Evolutionary conservation across 495 filamentous ascomycete genomes (phyloP), one percentile per base, ranked within the genome.

Genomic region (Hyphodiscus hymeniophilus): DNA sequence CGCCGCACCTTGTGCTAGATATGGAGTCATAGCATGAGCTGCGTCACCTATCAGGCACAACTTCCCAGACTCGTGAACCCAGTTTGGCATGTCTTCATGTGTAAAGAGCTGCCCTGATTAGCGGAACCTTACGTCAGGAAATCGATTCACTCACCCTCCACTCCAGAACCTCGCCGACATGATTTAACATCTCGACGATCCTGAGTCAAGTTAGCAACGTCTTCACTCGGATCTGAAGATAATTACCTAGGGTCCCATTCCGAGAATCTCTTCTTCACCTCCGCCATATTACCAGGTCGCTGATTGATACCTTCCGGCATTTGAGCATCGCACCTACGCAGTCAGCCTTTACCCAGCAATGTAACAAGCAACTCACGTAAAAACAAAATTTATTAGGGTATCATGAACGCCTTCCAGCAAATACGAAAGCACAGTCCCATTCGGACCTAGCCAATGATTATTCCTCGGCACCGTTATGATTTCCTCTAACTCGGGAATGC

Each of bases 21-120:
- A 82, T 5, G 80, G 80, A 47, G 84, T 72, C 61, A 80, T 83
- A 1, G 82, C 80, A 55, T 87, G 82, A 33, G 79, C 81, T 3
- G 82, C 73, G 55, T 85, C 82, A 16, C 82, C 82, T 20, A 85
- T 69, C 24, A 87, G 60, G 11, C 75, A 80, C 34, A 85, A 73
- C 57, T 59, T 76, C 20, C 52, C 74, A 42, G 56, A 67, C 1
- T 71, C 59, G 50, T 77, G 74, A 3, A 69, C 65, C 81, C 80
- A 84, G 33, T 62, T 63, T n/a, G 72, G 66, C 1, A 83, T 54
- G 0, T 70, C 63, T 42, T 67, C 61, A 53, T 76, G 68, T 45
- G 84, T 81, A 70, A 77, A 80, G 13, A 86, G 64, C 51, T 56
- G 11, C 72, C 72, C 78, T 78, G 81, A 58, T 84, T 82, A 55